Percentiles rank a stretch among this genome's conserved stretches.
Evolutionary conservation across 805 yeast genomes (phyloP).

Genomic region (Tetrapisispora taiwanensis): DNA sequence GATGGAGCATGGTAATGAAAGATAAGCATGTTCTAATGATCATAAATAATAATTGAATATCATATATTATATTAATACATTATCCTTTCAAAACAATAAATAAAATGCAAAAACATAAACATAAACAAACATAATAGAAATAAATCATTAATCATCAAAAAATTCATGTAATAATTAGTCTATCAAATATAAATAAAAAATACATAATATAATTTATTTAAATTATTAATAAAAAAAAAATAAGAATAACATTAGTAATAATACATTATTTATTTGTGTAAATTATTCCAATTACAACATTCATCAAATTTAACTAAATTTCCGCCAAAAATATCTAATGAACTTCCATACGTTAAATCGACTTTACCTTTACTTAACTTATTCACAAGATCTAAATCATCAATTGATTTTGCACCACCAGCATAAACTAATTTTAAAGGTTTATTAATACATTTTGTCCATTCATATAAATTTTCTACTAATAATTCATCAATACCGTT

Average conservation of each 20-base stretch:
- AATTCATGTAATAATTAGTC: constrained; percentile 1
- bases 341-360: constrained; percentile 87
- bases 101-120: not conserved
- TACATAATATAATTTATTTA: not conserved
- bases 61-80: too few species aligned
- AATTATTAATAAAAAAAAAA: too few species aligned
- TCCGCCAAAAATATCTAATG: constrained; percentile 94
- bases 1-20: constrained; percentile 26
- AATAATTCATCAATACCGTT: constrained; percentile 80
- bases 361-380: constrained; percentile 68
- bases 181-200: not conserved
- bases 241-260: too few species aligned
- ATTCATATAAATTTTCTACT: constrained; percentile 61
- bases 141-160: not conserved
- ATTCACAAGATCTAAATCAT: constrained; percentile 60
- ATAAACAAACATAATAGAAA: not conserved
- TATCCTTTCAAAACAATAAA: not conserved
- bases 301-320: constrained; percentile 63
- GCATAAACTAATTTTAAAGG: constrained; percentile 81
- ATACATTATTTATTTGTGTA: constrained; percentile 3
- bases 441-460: constrained; percentile 40
- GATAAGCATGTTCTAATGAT: too few species aligned
- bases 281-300: constrained; percentile 61
- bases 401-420: constrained; percentile 80
- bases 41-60: too few species aligned